Evolutionary conservation across 495 filamentous ascomycete genomes (phyloP).

Genomic region (Xylaria grammica): DNA sequence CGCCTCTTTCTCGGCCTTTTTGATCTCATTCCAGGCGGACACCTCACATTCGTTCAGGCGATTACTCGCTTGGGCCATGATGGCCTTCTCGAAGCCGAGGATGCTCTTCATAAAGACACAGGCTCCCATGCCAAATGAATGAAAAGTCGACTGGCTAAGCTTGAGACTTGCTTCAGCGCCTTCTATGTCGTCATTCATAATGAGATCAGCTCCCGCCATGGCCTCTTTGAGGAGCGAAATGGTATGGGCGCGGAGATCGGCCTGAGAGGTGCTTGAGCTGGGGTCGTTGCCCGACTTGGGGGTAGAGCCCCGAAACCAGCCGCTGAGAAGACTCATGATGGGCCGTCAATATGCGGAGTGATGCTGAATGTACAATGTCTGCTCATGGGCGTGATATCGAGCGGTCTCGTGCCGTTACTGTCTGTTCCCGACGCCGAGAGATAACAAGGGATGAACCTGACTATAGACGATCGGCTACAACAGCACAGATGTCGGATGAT

Average conservation of each 20-base stretch:
- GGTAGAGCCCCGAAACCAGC: conserved; percentile 38
- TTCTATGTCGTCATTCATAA: conserved; percentile 95
- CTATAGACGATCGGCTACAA: not conserved
- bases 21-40: conserved; percentile 76
- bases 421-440: not conserved
- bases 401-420: not conserved
- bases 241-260: conserved; percentile 34
- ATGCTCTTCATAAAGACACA: conserved; percentile 85
- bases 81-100: conserved; percentile 91
- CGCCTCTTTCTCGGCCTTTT: conserved; percentile 67
- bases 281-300: conserved; percentile 30
- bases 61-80: conserved; percentile 84
- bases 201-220: conserved; percentile 55
- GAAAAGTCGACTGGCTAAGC: conserved; percentile 83
- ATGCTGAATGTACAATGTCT: not conserved
- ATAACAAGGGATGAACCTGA: not conserved
- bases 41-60: conserved; percentile 79
- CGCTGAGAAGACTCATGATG: conserved; percentile 37
- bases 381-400: conserved; percentile 19
- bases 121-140: conserved; percentile 83
- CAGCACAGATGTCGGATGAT: not conserved
- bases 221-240: conserved; percentile 54
- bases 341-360: not conserved
- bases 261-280: conserved; percentile 30
- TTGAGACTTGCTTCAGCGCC: conserved; percentile 77